A percentile compares a stretch with the other conserved stretches of the same genome.
Evolutionary conservation across 768 basidiomycete species (phyloP).

Genomic region (Termitomyces sp.): DNA sequence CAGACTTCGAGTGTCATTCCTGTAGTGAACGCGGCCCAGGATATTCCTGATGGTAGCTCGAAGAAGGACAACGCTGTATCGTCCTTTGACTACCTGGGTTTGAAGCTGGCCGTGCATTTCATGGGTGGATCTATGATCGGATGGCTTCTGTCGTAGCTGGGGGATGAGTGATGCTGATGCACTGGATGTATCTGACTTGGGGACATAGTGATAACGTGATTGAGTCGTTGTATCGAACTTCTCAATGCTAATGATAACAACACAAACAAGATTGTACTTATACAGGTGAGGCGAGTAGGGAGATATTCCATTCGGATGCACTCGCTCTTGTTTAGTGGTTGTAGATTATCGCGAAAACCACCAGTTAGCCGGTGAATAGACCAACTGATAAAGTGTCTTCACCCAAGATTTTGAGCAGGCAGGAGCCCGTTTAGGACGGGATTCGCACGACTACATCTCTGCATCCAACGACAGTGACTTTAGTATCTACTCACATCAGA

Average conservation of each 20-base stretch:
- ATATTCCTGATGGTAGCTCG: not conserved
- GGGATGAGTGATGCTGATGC: not conserved
- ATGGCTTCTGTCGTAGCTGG: conserved; percentile 7
- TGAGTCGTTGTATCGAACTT: not conserved
- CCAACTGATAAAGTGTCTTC: too few relatives aligned
- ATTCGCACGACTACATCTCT: not conserved
- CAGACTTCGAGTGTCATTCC: not conserved
- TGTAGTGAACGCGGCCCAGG: conserved; percentile 2
- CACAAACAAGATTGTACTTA: not conserved
- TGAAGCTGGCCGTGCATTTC: not conserved
- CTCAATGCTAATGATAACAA: not conserved
- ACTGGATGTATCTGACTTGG: not conserved
- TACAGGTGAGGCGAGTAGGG: not conserved
- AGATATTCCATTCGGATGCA: not conserved
- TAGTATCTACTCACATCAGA: not conserved
- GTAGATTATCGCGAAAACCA: not conserved
- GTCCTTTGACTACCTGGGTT: not conserved
- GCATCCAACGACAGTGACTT: not conserved
- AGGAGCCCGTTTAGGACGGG: not conserved
- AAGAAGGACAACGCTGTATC: conserved; percentile 5
- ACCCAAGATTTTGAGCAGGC: too few relatives aligned
- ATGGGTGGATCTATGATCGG: not conserved
- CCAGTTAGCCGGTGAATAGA: not conserved
- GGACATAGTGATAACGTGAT: not conserved
- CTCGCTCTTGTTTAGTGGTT: not conserved